Evolutionary conservation across 1,284 basidiomycete genomes (phyloP).

Genomic region (Mycosarcoma maydis): DNA sequence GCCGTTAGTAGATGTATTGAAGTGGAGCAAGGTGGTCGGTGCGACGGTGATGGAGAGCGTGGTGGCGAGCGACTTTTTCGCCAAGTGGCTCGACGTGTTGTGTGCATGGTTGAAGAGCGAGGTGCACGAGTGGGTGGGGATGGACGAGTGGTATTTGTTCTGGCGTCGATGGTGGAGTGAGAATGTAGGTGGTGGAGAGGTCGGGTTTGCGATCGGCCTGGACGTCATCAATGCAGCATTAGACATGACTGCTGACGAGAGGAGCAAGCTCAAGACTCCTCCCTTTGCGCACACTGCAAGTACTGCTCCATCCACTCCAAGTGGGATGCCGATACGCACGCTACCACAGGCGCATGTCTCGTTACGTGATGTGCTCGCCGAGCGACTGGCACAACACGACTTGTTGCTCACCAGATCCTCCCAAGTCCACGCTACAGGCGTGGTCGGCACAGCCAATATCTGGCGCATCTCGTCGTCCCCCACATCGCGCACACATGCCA

Average conservation of each 20-base stretch:
- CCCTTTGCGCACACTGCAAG: not conserved
- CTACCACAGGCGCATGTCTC: too few relatives aligned
- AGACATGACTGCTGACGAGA: conserved; percentile 70
- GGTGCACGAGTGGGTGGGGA: conserved; percentile 83
- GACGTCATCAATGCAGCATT: conserved; percentile 93
- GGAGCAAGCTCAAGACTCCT: conserved; percentile 19
- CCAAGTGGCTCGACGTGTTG: conserved; percentile 92
- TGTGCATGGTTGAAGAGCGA: conserved; percentile 89
- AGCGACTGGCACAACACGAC: conserved; percentile 82
- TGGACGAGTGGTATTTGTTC: conserved; percentile 84
- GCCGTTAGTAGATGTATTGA: conserved; percentile 80
- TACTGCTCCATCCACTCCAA: too few relatives aligned
- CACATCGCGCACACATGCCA: too few relatives aligned
- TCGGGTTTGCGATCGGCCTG: conserved; percentile 79
- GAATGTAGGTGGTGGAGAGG: conserved; percentile 71
- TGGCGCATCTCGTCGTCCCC: too few relatives aligned
- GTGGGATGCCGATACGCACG: too few relatives aligned
- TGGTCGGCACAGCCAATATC: conserved; percentile 84
- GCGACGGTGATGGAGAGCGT: conserved; percentile 48
- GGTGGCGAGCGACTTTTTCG: conserved; percentile 86
- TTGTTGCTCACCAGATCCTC: conserved; percentile 87
- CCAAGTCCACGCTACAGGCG: conserved; percentile 79
- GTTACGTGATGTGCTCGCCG: conserved; percentile 89
- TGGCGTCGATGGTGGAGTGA: conserved; percentile 82
- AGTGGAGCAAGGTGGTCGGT: conserved; percentile 80